Conservation (phyloP, 1,284 basidiomycete species). For the Papiliotrema laurentii region DNA sequence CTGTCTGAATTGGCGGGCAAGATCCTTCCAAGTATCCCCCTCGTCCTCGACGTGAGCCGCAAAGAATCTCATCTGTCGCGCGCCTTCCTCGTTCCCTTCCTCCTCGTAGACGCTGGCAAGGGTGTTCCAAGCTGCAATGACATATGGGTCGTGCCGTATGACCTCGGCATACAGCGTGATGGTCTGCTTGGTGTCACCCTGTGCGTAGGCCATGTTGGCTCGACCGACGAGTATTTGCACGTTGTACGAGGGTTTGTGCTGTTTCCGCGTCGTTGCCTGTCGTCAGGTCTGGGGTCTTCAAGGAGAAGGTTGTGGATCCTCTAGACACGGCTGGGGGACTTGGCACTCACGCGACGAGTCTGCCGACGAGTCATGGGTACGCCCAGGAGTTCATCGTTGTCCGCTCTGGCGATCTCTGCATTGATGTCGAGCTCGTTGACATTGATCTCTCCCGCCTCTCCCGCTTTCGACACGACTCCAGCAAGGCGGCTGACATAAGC, state of each 20-base stretch:
- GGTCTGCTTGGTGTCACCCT: conserved; percentile 63
- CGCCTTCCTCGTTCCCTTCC: conserved; percentile 62
- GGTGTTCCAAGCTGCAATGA: conserved; percentile 77
- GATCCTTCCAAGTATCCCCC: conserved; percentile 77
- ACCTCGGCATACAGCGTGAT: conserved; percentile 83
- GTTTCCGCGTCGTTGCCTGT: conserved; percentile 39
- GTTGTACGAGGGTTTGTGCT: conserved; percentile 70
- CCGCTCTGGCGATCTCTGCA: conserved; percentile 21
- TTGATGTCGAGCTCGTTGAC: conserved; percentile 19
- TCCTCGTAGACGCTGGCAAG: conserved; percentile 75
- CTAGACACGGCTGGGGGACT: background rate
- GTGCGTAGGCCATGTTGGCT: conserved; percentile 76
- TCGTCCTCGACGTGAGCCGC: conserved; percentile 82
- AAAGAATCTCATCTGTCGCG: conserved; percentile 80
- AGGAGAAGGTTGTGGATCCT: background rate
- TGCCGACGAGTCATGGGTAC: background rate
- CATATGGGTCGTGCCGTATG: conserved; percentile 85
- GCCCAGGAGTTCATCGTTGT: conserved; percentile 21
- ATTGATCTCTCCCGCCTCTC: conserved; percentile 4
- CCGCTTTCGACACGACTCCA: conserved; percentile 21
- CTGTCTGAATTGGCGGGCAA: conserved; percentile 64
- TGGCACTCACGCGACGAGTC: background rate
- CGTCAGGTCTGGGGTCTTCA: background rate
- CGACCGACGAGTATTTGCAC: conserved; percentile 75
- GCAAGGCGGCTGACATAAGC: conserved; percentile 27